Evolutionary conservation across 768 basidiomycete species (phyloP), one percentile per base, ranked within the genome.

Genomic region (Neoboletus brunneissimus): DNA sequence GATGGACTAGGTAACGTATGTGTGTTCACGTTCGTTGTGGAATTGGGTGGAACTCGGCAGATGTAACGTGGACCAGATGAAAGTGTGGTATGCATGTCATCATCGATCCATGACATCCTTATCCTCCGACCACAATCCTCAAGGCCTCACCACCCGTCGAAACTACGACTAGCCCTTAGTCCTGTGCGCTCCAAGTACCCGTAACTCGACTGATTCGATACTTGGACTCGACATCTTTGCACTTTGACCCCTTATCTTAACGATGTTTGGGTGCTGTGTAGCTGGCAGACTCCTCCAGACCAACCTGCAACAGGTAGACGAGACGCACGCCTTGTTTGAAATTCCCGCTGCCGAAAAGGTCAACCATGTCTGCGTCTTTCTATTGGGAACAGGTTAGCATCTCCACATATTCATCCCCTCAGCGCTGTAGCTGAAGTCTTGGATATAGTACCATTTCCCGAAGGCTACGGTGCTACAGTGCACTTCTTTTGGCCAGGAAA

Each of bases 401-500:
- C 23, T 71, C 3, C 10, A 1, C 12, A 3, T 11, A 10, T 4
- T 20, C 40, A 4, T 29, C 37, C 2, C 8, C 10, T 12, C 10
- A 15, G 6, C n/a, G 18, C 8, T 3, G 16, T 40, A 4, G 35
- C n/a, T 50, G 43, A 4, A 56, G 40, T 16, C 10, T 15, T 1
- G 48, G 54, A 22, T 43, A 13, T 40, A 84, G 89, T 90, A 0
- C 83, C 87, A 2, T 93, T 94, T 63, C 91, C 91, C 5, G 85
- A 88, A 23, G 89, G 91, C 35, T 92, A 85, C 66, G 91, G 86
- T 18, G 89, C 88, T 13, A 85, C 90, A 0, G 91, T 94, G 10
- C 90, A 94, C 66, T 87, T 94, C 67, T 84, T 83, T 68, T 90
- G 86, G 89, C 91, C 91, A 1, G 90, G 88, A 12, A 90, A 84